Evolutionary conservation across 148 eudicot genomes (phyloP).

Genomic region (Rhododendron griersonianum): DNA sequence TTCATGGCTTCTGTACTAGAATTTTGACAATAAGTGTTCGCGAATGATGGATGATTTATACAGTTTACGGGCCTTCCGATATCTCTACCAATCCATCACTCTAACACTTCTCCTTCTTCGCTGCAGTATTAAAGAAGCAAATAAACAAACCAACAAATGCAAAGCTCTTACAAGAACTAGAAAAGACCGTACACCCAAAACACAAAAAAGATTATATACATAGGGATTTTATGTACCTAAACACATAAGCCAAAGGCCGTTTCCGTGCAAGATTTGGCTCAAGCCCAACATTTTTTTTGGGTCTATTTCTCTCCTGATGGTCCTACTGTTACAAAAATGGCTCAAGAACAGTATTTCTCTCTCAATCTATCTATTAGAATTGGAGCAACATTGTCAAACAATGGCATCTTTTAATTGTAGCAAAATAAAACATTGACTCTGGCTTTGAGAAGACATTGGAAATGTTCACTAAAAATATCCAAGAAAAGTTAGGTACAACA

Average conservation of each 20-base stretch:
- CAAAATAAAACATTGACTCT: not conserved
- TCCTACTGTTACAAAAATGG: not conserved
- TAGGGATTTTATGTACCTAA: not conserved
- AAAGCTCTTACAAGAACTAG: not conserved
- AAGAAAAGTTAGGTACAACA: not conserved
- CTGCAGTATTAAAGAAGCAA: not conserved
- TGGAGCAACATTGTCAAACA: not conserved
- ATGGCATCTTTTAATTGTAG: not conserved
- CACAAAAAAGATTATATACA: not conserved
- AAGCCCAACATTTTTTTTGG: not conserved
- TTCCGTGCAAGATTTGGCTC: not conserved
- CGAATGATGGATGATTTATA: too few species aligned
- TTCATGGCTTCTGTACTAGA: slow-evolving; percentile 19
- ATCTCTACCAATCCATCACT: not conserved
- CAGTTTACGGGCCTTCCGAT: not conserved
- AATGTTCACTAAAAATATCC: not conserved
- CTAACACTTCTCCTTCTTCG: not conserved
- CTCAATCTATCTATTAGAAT: not conserved
- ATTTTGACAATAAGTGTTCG: too few species aligned
- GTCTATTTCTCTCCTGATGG: not conserved
- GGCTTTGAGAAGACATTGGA: not conserved
- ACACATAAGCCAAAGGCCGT: not conserved
- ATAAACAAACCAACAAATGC: not conserved
- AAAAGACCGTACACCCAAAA: not conserved
- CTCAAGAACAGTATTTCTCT: not conserved